Evolutionary conservation across 768 basidiomycete species (phyloP).

Genomic region (Baorangia bicolor): DNA sequence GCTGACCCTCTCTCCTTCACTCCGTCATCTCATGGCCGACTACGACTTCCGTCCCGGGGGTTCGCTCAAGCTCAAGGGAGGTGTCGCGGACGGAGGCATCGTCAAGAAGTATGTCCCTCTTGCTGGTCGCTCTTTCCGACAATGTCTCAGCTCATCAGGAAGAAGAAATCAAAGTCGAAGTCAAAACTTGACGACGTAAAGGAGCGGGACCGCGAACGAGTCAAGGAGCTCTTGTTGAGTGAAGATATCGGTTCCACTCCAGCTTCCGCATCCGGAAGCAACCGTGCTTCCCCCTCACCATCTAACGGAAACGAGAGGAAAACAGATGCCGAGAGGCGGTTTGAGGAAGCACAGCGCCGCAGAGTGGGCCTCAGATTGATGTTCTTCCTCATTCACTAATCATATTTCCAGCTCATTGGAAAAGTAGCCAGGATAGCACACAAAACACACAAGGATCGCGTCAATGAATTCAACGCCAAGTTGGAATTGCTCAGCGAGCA

Average conservation of each 20-base stretch:
- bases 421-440: slow-evolving; percentile 73
- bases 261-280: slow-evolving; percentile 53
- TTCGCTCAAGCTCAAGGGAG: slow-evolving; percentile 88
- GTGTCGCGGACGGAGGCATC: slow-evolving; percentile 71
- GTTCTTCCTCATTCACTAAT: slow-evolving; percentile 6
- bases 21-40: slow-evolving; percentile 59
- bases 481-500: slow-evolving; percentile 88
- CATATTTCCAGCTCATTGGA: slow-evolving; percentile 57
- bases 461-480: slow-evolving; percentile 85
- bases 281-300: slow-evolving; percentile 60
- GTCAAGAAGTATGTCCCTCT: slow-evolving; percentile 69
- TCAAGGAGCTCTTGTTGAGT: slow-evolving; percentile 52
- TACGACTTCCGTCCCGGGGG: slow-evolving; percentile 86
- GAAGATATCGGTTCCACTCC: slow-evolving; percentile 43
- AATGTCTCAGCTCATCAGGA: slow-evolving; percentile 44
- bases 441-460: slow-evolving; percentile 93
- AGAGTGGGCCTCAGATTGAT: slow-evolving; percentile 51
- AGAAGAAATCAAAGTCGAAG: slow-evolving; percentile 81
- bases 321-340: slow-evolving; percentile 85
- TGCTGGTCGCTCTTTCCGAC: background rate
- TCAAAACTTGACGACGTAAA: slow-evolving; percentile 49
- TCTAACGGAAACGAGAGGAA: slow-evolving; percentile 52
- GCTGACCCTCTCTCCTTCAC: slow-evolving; percentile 15
- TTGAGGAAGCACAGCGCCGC: slow-evolving; percentile 82
- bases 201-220: slow-evolving; percentile 40